Percentiles rank a stretch among this genome's conserved stretches.
These are phyloP conservation scores for Kwoniella botswanensis DNA, from an alignment of 768 basidiomycete species.

Conservation along the genomic window DNA sequence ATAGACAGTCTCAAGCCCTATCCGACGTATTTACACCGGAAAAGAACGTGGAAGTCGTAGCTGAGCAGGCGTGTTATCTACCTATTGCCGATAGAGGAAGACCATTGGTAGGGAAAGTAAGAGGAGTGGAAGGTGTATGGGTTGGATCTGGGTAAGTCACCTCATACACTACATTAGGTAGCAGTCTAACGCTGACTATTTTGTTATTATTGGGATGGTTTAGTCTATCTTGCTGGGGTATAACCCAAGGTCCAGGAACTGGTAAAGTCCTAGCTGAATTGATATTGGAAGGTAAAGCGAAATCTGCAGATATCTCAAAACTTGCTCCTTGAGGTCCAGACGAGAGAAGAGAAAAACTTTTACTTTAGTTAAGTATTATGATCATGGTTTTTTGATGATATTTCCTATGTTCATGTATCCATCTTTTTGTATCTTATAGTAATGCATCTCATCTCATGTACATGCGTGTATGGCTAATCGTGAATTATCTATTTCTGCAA, in stretches of 20 bases:
- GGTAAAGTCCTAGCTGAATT: conserved; percentile 74
- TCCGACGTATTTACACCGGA: conserved; percentile 47
- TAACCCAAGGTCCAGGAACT: conserved; percentile 69
- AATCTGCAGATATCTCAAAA: conserved; percentile 65
- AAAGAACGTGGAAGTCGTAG: conserved; percentile 64
- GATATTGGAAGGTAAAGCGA: conserved; percentile 70
- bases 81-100: conserved; percentile 67
- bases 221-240: conserved; percentile 57
- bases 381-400: no score
- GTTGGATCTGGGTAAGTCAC: conserved; percentile 80
- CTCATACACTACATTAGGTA: not conserved
- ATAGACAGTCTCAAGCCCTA: conserved; percentile 55
- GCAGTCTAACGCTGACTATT: no score
- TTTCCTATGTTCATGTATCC: no score
- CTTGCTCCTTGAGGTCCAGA: conserved; percentile 39
- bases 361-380: no score
- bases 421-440: no score
- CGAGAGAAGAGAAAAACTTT: no score
- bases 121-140: conserved; percentile 68
- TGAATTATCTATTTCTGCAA: no score
- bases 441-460: no score
- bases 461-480: no score
- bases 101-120: conserved; percentile 74
- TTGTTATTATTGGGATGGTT: not conserved
- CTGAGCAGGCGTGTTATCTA: conserved; percentile 76